Conservation (phyloP, 345 rosid species). For the Schrenkiella parvula region DNA sequence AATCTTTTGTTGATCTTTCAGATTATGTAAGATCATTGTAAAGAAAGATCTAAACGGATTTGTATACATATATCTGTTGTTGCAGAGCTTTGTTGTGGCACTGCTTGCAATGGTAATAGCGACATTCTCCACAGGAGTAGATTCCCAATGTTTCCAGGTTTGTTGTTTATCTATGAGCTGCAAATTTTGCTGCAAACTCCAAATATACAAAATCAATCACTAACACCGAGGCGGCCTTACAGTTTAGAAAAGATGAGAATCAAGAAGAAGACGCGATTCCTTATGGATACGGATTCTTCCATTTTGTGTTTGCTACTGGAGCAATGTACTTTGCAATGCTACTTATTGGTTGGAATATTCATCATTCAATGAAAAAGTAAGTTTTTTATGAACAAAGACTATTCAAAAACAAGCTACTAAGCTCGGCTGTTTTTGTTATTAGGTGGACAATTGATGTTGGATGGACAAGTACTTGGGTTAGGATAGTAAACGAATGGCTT, state of each 20-base stretch:
- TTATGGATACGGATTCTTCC: slow-evolving; percentile 95
- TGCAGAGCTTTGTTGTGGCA: slow-evolving; percentile 85
- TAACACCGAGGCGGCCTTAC: slow-evolving; percentile 40
- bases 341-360: slow-evolving; percentile 87
- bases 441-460: slow-evolving; percentile 99
- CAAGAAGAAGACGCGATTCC: slow-evolving; percentile 64
- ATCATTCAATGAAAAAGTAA: slow-evolving; percentile 72
- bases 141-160: slow-evolving; percentile 95
- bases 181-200: not conserved
- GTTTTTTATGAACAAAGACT: not conserved
- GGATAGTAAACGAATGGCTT: slow-evolving; percentile 87
- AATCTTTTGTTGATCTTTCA: not conserved
- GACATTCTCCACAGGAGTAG: slow-evolving; percentile 93
- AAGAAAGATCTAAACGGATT: not conserved
- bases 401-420: not conserved
- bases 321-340: slow-evolving; percentile 97
- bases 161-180: slow-evolving; percentile 9
- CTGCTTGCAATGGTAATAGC: slow-evolving; percentile 83
- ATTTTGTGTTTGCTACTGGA: slow-evolving; percentile 91
- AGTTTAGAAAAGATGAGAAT: slow-evolving; percentile 45
- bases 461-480: slow-evolving; percentile 99
- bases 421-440: not conserved
- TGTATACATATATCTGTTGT: not conserved
- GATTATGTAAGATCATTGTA: not conserved
- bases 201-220: not conserved